Conservation (phyloP, 139 green algal genomes). For the Zygnema circumcarinatum region DNA sequence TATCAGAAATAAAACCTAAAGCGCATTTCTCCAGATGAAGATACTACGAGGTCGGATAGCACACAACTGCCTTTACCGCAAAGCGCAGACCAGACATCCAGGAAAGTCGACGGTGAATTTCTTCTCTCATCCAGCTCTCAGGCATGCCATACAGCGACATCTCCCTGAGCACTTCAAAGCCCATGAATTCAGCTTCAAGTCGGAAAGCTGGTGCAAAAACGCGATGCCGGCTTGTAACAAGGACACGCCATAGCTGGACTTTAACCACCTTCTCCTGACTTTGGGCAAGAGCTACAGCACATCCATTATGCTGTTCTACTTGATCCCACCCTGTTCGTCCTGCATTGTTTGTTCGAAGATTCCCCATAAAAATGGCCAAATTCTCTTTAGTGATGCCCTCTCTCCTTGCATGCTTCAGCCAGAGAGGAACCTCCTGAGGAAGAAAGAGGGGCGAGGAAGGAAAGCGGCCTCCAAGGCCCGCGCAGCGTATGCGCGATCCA, state of each 20-base stretch:
- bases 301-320: neutral
- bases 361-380: neutral
- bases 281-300: neutral
- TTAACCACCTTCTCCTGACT: neutral
- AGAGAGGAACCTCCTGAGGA: neutral
- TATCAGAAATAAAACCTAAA: no score
- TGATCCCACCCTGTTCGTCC: neutral
- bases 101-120: neutral
- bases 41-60: no score
- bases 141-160: neutral
- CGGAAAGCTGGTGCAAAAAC: neutral
- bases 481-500: neutral
- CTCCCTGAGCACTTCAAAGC: neutral
- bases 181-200: slow-evolving; percentile 1
- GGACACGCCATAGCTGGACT: neutral
- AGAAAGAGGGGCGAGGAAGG: neutral
- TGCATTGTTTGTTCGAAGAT: neutral
- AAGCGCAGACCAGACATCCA: neutral
- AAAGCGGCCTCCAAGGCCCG: neutral
- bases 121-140: neutral
- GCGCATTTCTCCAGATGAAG: no score
- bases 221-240: slow-evolving; percentile 1
- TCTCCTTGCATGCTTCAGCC: neutral
- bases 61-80: neutral
- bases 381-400: neutral